A percentile compares a stretch with the other conserved stretches of the same genome.
These are phyloP conservation scores for Entonaema liquescens DNA, from an alignment of 495 filamentous ascomycete genomes.

Conservation along the genomic window DNA sequence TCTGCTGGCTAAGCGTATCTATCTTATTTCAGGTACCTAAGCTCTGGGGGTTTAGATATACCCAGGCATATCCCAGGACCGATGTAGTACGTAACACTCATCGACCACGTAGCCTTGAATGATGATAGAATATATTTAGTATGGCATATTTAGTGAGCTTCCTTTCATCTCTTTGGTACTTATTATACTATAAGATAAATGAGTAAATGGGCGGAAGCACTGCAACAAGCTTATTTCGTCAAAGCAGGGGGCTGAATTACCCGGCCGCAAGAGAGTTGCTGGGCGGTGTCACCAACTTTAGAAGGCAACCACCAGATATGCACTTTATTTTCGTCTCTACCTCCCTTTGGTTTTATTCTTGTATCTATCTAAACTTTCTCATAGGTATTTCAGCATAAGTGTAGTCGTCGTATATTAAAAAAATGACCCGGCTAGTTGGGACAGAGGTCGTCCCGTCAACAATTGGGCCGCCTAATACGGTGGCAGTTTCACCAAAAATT, in stretches of 20 bases:
- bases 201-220: neutral
- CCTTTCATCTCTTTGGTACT: neutral
- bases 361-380: neutral
- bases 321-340: neutral
- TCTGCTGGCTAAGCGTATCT: neutral
- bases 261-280: neutral
- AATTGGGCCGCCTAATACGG: constrained; percentile 14
- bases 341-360: constrained; percentile 2
- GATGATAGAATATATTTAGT: too few relatives aligned
- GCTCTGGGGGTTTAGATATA: too few relatives aligned
- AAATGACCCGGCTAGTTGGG: constrained; percentile 7
- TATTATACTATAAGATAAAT: constrained; percentile 1
- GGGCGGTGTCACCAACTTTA: neutral
- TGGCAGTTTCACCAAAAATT: neutral
- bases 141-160: neutral
- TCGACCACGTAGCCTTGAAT: constrained; percentile 1
- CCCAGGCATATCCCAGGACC: neutral
- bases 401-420: neutral
- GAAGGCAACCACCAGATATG: neutral
- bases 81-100: neutral
- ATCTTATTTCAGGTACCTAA: too few relatives aligned
- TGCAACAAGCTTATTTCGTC: neutral
- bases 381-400: too few relatives aligned
- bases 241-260: neutral
- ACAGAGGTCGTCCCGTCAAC: neutral